These are phyloP conservation scores for Botrytis fragariae DNA, from an alignment of 2,329 filamentous ascomycete genomes.

Conservation along the genomic window DNA sequence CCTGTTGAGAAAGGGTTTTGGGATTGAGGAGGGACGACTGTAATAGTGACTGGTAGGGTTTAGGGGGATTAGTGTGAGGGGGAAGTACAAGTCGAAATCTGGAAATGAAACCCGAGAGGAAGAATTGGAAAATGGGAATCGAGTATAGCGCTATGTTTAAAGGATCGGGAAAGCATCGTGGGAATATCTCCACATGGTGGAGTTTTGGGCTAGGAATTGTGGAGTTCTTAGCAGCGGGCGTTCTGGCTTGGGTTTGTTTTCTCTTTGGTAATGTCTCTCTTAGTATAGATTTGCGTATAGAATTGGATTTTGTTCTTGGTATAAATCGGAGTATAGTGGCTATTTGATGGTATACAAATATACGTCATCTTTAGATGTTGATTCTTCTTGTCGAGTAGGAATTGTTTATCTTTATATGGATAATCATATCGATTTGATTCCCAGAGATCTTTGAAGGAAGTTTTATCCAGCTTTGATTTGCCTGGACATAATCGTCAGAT, in stretches of 20 bases:
- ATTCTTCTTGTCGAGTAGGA: not conserved
- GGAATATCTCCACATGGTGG: not conserved
- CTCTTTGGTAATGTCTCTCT: not conserved
- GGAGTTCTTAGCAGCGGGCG: not conserved
- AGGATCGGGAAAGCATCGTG: not conserved
- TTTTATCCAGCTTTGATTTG: not conserved
- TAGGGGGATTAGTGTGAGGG: not conserved
- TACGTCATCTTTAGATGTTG: not conserved
- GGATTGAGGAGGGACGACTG: not conserved
- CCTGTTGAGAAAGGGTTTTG: no score
- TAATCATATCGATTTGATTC: no score
- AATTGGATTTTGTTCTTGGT: not conserved
- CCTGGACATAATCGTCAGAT: accelerated
- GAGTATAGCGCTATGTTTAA: no score
- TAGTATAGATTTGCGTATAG: not conserved
- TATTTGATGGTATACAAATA: not conserved
- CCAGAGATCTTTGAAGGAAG: not conserved
- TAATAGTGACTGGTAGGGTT: not conserved
- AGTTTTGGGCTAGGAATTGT: not conserved
- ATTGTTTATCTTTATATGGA: no score
- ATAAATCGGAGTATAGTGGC: not conserved
- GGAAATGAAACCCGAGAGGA: not conserved
- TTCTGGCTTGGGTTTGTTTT: not conserved
- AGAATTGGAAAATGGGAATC: not conserved
- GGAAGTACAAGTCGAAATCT: no score